A percentile compares a stretch with the other conserved stretches of the same genome.
Conservation (phyloP, 495 filamentous ascomycete genomes). For the Tuber umbilicatum region DNA sequence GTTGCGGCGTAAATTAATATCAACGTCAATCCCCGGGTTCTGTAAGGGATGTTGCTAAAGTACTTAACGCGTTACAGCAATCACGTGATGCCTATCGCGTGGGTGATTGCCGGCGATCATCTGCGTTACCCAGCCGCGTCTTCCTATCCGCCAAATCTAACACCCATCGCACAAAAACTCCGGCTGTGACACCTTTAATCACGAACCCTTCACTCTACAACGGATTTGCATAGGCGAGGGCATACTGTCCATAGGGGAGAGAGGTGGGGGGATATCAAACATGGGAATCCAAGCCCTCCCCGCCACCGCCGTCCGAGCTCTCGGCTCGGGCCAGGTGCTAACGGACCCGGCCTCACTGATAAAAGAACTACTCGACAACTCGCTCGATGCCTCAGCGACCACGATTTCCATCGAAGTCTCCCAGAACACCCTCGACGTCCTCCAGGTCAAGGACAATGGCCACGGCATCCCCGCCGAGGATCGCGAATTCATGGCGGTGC, state of each 20-base stretch:
- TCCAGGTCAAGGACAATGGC: slow-evolving; percentile 88
- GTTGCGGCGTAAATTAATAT: neutral
- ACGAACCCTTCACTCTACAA: neutral
- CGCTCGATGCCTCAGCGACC: slow-evolving; percentile 73
- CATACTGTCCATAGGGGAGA: neutral
- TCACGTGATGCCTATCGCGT: neutral
- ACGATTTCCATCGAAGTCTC: slow-evolving; percentile 68
- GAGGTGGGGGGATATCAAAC: neutral
- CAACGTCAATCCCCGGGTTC: too few relatives aligned
- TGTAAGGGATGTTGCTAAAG: neutral
- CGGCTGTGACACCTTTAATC: neutral
- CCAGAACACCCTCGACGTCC: slow-evolving; percentile 66
- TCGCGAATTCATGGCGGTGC: slow-evolving; percentile 59
- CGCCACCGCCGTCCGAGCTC: slow-evolving; percentile 54
- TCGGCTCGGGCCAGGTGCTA: slow-evolving; percentile 68
- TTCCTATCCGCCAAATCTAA: neutral
- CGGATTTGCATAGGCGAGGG: neutral
- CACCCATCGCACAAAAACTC: neutral
- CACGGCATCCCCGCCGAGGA: slow-evolving; percentile 69
- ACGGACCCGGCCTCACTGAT: slow-evolving; percentile 65
- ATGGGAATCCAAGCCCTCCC: slow-evolving; percentile 63
- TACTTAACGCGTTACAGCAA: neutral
- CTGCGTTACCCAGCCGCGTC: neutral
- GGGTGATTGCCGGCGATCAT: neutral
- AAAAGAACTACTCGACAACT: slow-evolving; percentile 91